These are phyloP conservation scores for Kipferlia bialata DNA, from an alignment of 78 protist genomes.

Conservation along the genomic window DNA sequence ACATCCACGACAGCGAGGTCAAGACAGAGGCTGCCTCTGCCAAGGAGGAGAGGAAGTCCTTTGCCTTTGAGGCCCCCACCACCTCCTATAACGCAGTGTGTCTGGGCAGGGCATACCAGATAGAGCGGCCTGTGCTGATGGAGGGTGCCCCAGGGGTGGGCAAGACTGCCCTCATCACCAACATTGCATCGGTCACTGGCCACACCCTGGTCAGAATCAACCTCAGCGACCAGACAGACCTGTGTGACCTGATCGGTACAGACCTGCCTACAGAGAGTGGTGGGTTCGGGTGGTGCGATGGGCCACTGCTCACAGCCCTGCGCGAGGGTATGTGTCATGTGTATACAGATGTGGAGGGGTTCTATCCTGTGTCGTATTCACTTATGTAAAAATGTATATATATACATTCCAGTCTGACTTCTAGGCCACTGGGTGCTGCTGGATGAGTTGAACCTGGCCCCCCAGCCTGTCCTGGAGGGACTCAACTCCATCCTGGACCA, in stretches of 20 bases:
- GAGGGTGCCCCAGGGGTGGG: conserved; percentile 96
- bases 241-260: conserved; percentile 90
- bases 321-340: background rate
- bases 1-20: no score
- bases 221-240: conserved; percentile 96
- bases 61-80: conserved; percentile 73
- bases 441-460: conserved; percentile 98
- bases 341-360: conserved; percentile 21
- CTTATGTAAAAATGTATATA: no score
- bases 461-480: conserved; percentile 98
- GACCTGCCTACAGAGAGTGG: conserved; percentile 74
- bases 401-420: no score
- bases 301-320: conserved; percentile 53
- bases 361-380: no score
- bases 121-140: conserved; percentile 5
- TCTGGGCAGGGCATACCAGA: conserved; percentile 75
- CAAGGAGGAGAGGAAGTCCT: no score
- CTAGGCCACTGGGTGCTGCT: conserved; percentile 94
- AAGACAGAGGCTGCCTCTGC: no score
- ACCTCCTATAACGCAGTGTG: conserved; percentile 56
- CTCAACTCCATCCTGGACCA: conserved; percentile 94
- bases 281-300: conserved; percentile 29
- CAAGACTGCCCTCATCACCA: conserved; percentile 82
- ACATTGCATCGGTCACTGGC: conserved; percentile 66
- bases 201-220: conserved; percentile 79